Evolutionary conservation across 2,329 filamentous ascomycete species (phyloP), one percentile per base, ranked within the genome.

Genomic region (Didymella pomorum): DNA sequence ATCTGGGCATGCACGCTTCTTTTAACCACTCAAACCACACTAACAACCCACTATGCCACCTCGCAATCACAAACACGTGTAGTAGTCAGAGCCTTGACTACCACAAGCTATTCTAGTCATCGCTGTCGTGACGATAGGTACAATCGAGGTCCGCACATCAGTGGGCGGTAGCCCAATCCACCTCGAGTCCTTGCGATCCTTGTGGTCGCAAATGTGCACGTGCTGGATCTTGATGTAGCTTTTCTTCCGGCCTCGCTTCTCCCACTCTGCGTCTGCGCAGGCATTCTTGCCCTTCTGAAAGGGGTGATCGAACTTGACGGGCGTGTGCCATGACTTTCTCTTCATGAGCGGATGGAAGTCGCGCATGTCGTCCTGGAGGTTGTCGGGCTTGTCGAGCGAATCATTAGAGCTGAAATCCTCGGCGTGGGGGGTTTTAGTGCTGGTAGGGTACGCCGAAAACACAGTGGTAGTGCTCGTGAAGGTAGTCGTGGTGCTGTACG

Each of bases 251-350:
- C 65, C 62, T 11, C 60, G 60, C 37, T 67, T 64, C 53, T 70
- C 63, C 69, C 69, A 71, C 44, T 69, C 62, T 7, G 67, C 66
- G 12, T 64, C 54, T 25, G 62, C 64, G 29, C 69, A 71, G 16
- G 66, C 35, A 0, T 21, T 16, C 14, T 23, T 37, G 2, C 18
- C 51, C 1, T 47, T 20, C 2, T 50, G 16, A 37, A 56, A 70
- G 4, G 69, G 69, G 18, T 68, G 57, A 4, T 33, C 7, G 37
- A 71, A 61, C 18, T 21, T 41, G 50, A 70, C 67, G 7, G 52
- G 53, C 21, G 41, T 62, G 42, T 68, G 64, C 60, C 63, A 67
- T 2, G 69, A 67, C 10, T 11, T 4, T 12, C 11, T 31, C 29
- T 31, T 31, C 29, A 14, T 31, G 23, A 7, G 7, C 23, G 7